These are phyloP conservation scores for Prototheca cutis DNA, from an alignment of 163 green algal genomes.

Conservation along the genomic window DNA sequence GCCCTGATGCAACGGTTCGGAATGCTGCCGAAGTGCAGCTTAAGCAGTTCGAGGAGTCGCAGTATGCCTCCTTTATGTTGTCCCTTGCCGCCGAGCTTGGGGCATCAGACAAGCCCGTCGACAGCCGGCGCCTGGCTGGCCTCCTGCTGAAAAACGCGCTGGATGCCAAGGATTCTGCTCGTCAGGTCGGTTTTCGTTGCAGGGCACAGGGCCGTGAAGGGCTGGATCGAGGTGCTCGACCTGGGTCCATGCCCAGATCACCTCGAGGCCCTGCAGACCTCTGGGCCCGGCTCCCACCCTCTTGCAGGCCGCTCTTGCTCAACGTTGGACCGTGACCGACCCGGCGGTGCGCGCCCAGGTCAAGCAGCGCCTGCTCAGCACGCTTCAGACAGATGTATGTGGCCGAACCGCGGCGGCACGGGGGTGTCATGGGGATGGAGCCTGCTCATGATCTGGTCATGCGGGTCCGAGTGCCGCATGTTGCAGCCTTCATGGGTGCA, in stretches of 20 bases:
- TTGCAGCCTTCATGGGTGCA: too few relatives aligned
- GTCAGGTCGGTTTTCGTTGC: slow-evolving; percentile 27
- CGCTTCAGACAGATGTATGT: slow-evolving; percentile 50
- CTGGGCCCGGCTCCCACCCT: too few relatives aligned
- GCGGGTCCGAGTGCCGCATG: neutral
- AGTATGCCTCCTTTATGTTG: slow-evolving; percentile 66
- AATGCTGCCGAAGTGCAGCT: slow-evolving; percentile 71
- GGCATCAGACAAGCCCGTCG: slow-evolving; percentile 56
- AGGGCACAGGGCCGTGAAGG: neutral
- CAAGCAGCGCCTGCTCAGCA: slow-evolving; percentile 61
- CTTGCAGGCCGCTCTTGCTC: slow-evolving; percentile 47
- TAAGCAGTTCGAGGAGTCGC: slow-evolving; percentile 60
- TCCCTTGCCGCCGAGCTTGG: slow-evolving; percentile 69
- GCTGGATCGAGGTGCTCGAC: neutral
- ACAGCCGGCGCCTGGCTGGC: slow-evolving; percentile 72
- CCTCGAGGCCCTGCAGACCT: too few relatives aligned
- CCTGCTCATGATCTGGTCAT: too few relatives aligned
- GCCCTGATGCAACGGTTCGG: slow-evolving; percentile 49
- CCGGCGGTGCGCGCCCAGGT: slow-evolving; percentile 59
- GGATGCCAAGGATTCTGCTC: slow-evolving; percentile 70
- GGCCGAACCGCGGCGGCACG: too few relatives aligned
- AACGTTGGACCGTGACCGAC: too few relatives aligned
- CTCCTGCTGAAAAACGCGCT: slow-evolving; percentile 95
- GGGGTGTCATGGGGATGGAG: too few relatives aligned
- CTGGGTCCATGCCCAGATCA: too few relatives aligned